phyloP scores from a whole-genome alignment of 345 rosid species.

The Nasturtium officinale region DNA sequence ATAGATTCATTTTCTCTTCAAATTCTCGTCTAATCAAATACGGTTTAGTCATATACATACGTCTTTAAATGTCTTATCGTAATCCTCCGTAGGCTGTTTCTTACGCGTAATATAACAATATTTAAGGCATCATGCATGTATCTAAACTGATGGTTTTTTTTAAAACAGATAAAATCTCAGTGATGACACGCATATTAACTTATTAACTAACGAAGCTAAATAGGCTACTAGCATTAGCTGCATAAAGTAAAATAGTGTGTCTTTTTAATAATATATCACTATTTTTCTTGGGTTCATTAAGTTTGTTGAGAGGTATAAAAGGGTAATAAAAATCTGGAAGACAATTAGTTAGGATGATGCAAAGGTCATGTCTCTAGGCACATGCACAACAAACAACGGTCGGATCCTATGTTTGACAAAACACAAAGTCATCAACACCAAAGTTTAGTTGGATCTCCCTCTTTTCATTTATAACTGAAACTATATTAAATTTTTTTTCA shows the following conservation, averaged over 20 bases:
- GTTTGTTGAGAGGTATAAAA: slow-evolving; percentile 30
- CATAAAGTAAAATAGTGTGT: neutral
- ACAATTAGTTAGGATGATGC: slow-evolving; percentile 44
- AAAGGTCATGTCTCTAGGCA: slow-evolving; percentile 34
- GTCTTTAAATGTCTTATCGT: neutral
- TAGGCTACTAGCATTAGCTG: neutral
- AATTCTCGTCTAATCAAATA: neutral
- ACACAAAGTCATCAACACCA: slow-evolving; percentile 39
- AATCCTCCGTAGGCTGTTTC: neutral
- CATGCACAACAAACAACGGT: slow-evolving; percentile 48
- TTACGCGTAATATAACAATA: neutral
- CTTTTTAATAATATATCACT: neutral
- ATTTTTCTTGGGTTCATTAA: neutral
- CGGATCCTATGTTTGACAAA: slow-evolving; percentile 48
- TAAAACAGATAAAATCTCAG: neutral
- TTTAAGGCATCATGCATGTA: neutral
- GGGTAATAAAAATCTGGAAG: slow-evolving; percentile 34
- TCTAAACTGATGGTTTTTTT: neutral
- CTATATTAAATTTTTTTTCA: slow-evolving; percentile 4
- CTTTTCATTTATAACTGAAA: slow-evolving; percentile 33
- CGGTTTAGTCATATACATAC: neutral
- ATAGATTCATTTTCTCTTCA: slow-evolving; percentile 30
- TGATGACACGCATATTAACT: neutral
- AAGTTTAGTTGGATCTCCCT: slow-evolving; percentile 35
- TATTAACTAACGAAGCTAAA: too few species aligned